phyloP scores from a whole-genome alignment of 1,284 basidiomycete genomes.

The Coniferiporia sulphurascens region DNA sequence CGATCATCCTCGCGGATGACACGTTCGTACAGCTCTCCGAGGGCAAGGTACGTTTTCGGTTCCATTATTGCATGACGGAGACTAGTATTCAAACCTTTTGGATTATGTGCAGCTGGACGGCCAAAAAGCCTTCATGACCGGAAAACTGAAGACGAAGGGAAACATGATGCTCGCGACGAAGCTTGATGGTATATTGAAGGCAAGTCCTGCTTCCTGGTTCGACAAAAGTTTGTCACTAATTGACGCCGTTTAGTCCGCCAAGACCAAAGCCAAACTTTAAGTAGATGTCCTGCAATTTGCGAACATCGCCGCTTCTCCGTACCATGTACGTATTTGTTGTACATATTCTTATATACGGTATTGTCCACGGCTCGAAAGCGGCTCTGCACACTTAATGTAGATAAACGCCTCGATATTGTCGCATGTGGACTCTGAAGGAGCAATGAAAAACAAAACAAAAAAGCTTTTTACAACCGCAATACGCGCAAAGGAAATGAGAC shows the following conservation, averaged over 20 bases:
- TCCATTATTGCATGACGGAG: background rate
- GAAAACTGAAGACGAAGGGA: constrained; percentile 81
- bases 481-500: too few relatives aligned
- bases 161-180: constrained; percentile 90
- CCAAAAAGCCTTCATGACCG: constrained; percentile 93
- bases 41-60: constrained; percentile 50
- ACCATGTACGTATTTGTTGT: background rate
- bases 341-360: constrained; percentile 2
- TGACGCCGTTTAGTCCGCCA: constrained; percentile 8
- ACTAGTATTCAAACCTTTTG: background rate
- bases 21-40: constrained; percentile 60
- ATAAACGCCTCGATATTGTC: too few relatives aligned
- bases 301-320: background rate
- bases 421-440: too few relatives aligned
- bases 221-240: background rate
- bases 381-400: too few relatives aligned
- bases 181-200: constrained; percentile 79
- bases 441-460: too few relatives aligned
- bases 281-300: background rate
- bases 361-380: background rate
- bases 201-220: constrained; percentile 27
- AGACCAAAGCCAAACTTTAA: constrained; percentile 20
- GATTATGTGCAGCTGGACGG: constrained; percentile 56
- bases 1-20: constrained; percentile 71
- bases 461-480: too few relatives aligned